Evolutionary conservation across 2,329 filamentous ascomycete species (phyloP).

Genomic region (Fusarium odoratissimum): DNA sequence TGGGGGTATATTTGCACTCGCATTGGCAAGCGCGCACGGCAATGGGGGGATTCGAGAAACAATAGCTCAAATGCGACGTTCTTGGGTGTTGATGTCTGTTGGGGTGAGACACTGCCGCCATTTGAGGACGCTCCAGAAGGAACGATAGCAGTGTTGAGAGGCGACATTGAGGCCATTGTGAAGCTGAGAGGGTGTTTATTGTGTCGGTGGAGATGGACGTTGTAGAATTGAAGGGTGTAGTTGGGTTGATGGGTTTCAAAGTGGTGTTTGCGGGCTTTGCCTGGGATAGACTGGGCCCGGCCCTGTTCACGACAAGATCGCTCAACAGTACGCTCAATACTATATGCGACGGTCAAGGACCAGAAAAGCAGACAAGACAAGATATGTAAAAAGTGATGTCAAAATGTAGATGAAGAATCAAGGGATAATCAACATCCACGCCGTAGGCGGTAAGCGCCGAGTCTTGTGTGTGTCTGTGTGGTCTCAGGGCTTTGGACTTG

Average conservation of each 20-base stretch:
- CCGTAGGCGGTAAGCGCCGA: slow-evolving; percentile 51
- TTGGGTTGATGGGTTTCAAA: slow-evolving; percentile 36
- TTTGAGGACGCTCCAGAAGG: slow-evolving; percentile 52
- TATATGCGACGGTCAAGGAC: slow-evolving; percentile 42
- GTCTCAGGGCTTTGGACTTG: slow-evolving; percentile 46
- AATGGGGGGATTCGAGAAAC: slow-evolving; percentile 74
- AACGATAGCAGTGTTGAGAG: slow-evolving; percentile 52
- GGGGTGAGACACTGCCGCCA: slow-evolving; percentile 60
- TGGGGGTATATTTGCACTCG: slow-evolving; percentile 92
- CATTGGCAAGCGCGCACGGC: slow-evolving; percentile 82
- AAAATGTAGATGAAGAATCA: slow-evolving; percentile 39
- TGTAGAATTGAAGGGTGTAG: slow-evolving; percentile 33
- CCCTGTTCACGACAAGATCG: slow-evolving; percentile 46
- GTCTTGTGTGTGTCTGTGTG: slow-evolving; percentile 39
- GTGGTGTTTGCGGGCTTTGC: slow-evolving; percentile 51
- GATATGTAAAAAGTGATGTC: slow-evolving; percentile 28
- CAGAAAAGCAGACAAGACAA: slow-evolving; percentile 36
- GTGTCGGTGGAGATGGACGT: slow-evolving; percentile 40
- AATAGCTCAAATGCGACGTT: slow-evolving; percentile 84
- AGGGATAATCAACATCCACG: slow-evolving; percentile 46
- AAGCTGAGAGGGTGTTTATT: slow-evolving; percentile 43
- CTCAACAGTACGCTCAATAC: slow-evolving; percentile 43
- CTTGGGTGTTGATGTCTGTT: slow-evolving; percentile 67
- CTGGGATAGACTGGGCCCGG: slow-evolving; percentile 42
- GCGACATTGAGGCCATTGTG: slow-evolving; percentile 61